A percentile compares a stretch with the other conserved stretches of the same genome.
These are phyloP conservation scores for Candida loeiensis DNA, from an alignment of 805 yeast species.

Conservation along the genomic window DNA sequence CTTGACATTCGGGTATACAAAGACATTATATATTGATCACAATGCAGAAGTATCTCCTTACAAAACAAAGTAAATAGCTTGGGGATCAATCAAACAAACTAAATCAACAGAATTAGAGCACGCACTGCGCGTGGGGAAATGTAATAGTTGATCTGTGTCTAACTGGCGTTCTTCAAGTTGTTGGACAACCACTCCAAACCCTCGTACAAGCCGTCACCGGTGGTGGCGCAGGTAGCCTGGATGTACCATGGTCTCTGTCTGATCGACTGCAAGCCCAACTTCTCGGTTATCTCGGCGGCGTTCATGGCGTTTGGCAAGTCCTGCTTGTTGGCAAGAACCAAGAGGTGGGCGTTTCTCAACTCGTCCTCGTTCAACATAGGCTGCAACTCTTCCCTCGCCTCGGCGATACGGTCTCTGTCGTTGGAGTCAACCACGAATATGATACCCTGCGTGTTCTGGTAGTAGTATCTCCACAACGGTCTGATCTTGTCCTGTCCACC, in stretches of 20 bases:
- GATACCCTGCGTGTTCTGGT: slow-evolving; percentile 42
- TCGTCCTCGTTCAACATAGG: slow-evolving; percentile 44
- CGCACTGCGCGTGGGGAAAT: slow-evolving; percentile 3
- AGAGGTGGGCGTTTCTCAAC: slow-evolving; percentile 39
- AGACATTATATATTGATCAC: slow-evolving; percentile 9
- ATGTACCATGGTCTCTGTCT: slow-evolving; percentile 99
- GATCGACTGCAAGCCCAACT: slow-evolving; percentile 63
- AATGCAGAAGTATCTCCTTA: slow-evolving; percentile 3
- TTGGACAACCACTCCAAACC: slow-evolving; percentile 38
- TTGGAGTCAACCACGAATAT: slow-evolving; percentile 42
- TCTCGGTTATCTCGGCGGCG: slow-evolving; percentile 43
- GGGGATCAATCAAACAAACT: slow-evolving; percentile 4
- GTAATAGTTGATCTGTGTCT: slow-evolving; percentile 3
- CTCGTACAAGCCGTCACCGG: slow-evolving; percentile 51
- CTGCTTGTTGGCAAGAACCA: slow-evolving; percentile 42
- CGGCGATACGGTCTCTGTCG: slow-evolving; percentile 42
- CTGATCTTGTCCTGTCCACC: slow-evolving; percentile 45
- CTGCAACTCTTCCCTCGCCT: slow-evolving; percentile 42
- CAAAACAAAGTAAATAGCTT: slow-evolving; percentile 7
- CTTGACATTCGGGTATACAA: slow-evolving; percentile 4
- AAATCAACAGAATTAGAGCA: slow-evolving; percentile 4
- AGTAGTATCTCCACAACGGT: slow-evolving; percentile 44
- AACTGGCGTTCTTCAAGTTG: slow-evolving; percentile 27
- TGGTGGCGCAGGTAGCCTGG: slow-evolving; percentile 98
- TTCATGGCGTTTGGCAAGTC: slow-evolving; percentile 45